A percentile compares a stretch with the other conserved stretches of the same genome.
These are phyloP conservation scores for Cercospora nicotianae DNA, from an alignment of 2,329 filamentous ascomycete genomes.

Conservation along the genomic window DNA sequence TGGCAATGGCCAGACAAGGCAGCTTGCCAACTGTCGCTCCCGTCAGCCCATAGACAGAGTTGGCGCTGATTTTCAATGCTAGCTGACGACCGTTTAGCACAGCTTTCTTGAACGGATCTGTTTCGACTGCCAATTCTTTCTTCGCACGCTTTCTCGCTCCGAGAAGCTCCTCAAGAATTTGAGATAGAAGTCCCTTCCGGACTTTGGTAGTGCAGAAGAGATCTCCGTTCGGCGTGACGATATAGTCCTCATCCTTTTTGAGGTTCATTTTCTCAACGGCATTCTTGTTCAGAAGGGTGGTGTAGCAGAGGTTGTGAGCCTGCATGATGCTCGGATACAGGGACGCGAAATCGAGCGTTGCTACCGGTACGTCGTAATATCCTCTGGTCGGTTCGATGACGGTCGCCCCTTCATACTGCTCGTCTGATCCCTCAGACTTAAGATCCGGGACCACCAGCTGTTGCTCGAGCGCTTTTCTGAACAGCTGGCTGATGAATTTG, in stretches of 20 bases:
- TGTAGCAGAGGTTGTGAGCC: slow-evolving; percentile 97
- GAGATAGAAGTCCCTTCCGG: slow-evolving; percentile 85
- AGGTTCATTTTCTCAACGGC: slow-evolving; percentile 74
- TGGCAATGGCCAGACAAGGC: slow-evolving; percentile 90
- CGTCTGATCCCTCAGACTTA: slow-evolving; percentile 66
- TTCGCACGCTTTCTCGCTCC: slow-evolving; percentile 93
- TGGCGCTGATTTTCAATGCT: slow-evolving; percentile 93
- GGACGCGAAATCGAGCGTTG: slow-evolving; percentile 97
- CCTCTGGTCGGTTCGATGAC: slow-evolving; percentile 93
- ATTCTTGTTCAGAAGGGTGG: slow-evolving; percentile 79
- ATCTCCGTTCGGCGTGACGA: slow-evolving; percentile 91
- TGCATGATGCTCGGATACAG: slow-evolving; percentile 99
- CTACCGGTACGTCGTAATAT: slow-evolving; percentile 93
- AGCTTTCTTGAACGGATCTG: slow-evolving; percentile 95
- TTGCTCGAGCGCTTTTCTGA: slow-evolving; percentile 90
- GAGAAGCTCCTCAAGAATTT: slow-evolving; percentile 93
- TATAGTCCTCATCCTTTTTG: slow-evolving; percentile 90
- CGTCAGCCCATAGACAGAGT: slow-evolving; percentile 96
- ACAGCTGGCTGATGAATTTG: slow-evolving; percentile 96
- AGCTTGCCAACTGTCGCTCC: slow-evolving; percentile 95
- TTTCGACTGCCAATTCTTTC: slow-evolving; percentile 82
- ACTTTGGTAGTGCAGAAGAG: slow-evolving; percentile 86
- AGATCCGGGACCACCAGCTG: slow-evolving; percentile 92
- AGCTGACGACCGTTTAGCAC: slow-evolving; percentile 96
- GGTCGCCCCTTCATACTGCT: slow-evolving; percentile 96